A percentile compares a stretch with the other conserved stretches of the same genome.
Conservation (phyloP, 2,329 filamentous ascomycete genomes). For the Cadophora luteo-olivacea region DNA sequence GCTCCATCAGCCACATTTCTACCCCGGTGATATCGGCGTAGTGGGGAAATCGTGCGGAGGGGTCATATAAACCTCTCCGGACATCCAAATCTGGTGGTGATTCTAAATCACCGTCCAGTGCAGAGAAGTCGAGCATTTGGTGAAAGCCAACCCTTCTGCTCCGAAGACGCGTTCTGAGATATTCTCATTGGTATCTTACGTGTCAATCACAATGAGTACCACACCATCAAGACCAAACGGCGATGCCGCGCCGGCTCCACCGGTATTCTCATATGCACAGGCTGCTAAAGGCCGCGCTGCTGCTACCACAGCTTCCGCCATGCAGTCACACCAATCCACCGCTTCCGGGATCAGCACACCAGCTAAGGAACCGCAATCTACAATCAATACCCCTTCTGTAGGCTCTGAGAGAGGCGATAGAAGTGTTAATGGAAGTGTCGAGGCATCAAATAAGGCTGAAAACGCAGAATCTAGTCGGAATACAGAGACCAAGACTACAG, state of each 20-base stretch:
- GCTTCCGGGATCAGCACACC: conserved; percentile 44
- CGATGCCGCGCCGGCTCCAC: conserved; percentile 48
- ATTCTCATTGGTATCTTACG: conserved; percentile 19
- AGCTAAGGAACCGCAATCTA: conserved; percentile 40
- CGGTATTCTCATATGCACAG: conserved; percentile 91
- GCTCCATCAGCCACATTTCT: conserved; percentile 7
- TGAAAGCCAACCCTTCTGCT: conserved; percentile 24
- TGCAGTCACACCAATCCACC: conserved; percentile 41
- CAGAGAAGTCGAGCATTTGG: conserved; percentile 26
- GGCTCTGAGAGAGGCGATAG: conserved; percentile 39
- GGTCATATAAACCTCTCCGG: conserved; percentile 48
- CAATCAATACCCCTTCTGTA: conserved; percentile 38
- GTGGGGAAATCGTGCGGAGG: conserved; percentile 44
- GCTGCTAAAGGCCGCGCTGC: conserved; percentile 79
- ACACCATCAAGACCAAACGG: conserved; percentile 45
- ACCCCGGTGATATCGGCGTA: conserved; percentile 24
- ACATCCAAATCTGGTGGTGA: conserved; percentile 44
- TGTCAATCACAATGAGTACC: conserved; percentile 49
- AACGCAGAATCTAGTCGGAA: conserved; percentile 28
- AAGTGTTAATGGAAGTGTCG: conserved; percentile 38
- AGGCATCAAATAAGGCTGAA: conserved; percentile 33
- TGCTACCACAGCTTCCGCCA: conserved; percentile 36
- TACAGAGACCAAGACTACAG: conserved; percentile 35
- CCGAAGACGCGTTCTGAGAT: conserved; percentile 23
- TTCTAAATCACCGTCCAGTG: conserved; percentile 36